Base-by-base conservation (phyloP, 2,329 filamentous ascomycete species). In the Cryphonectria parasitica region DNA sequence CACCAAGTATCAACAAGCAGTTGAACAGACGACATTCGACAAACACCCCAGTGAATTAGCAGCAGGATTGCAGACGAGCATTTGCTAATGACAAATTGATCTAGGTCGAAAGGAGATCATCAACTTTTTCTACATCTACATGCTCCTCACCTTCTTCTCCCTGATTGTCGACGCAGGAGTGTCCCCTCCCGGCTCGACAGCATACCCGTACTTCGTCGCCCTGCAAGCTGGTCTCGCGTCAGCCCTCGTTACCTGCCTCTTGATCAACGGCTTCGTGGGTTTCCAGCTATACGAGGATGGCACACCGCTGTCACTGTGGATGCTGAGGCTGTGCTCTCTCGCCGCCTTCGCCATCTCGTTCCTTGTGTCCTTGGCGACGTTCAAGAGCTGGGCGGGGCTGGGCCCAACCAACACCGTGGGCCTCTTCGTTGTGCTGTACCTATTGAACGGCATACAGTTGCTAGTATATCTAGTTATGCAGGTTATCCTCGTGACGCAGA, bases 261-360 rank as follows among this genome's bases (percentile, higher is more conserved):
- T 98, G 76, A 95, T 99, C 85, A 98, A 98, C 80, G 96, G 96
- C 60, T 99, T 99, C 78, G 95, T 99, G 68, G 96, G 96, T 45
- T 99, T 99, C 82, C 96, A 98, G 82, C 86, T 99, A 17, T 99
- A 99, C 80, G 96, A 99, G 82, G 96, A 99, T 77, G 96, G 96
- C 66, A 99, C 96, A 1, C 91, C 92, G 1, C 84, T 98, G 56
- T 98, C 95, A 0, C 91, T 99, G 60, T 99, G 96, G 96, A 89
- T 98, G 76, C 84, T 99, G 73, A 91, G 95, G 67, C 82, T 93
- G 41, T 90, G 89, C 78, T 97, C 93, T 1, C 82, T 92, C 22
- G 88, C 86, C 73, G 95, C 97, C 83, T 98, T 98, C 82, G 84
- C 91, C 74, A 90, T 99, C 77, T 92, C 91, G 64, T 96, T 96